phyloP scores from a whole-genome alignment of 2,329 filamentous ascomycete species.

The Capronia coronata region DNA sequence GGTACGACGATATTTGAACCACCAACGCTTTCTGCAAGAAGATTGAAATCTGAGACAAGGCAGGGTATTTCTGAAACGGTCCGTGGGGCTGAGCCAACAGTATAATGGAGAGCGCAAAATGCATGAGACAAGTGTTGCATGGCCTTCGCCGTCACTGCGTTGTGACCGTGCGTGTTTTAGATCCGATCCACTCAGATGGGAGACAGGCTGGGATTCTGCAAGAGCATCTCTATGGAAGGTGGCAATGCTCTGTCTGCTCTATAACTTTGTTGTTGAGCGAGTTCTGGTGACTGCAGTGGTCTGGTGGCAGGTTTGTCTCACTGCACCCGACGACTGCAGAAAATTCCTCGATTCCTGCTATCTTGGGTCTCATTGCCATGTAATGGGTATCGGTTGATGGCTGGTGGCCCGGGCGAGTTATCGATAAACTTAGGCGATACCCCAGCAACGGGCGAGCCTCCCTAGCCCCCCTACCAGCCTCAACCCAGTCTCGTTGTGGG shows the following conservation, averaged over 20 bases:
- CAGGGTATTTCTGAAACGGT: conserved; percentile 13
- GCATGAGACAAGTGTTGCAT: not conserved
- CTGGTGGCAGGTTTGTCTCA: not conserved
- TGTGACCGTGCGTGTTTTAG: conserved; percentile 7
- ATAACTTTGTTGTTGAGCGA: too few relatives aligned
- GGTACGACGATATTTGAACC: too few relatives aligned
- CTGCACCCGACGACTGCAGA: not conserved
- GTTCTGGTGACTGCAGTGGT: too few relatives aligned
- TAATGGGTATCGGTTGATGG: conserved; percentile 2
- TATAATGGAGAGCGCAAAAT: not conserved
- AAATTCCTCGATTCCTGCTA: not conserved
- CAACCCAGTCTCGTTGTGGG: not conserved
- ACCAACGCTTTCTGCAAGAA: not conserved
- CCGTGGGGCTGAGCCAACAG: conserved; percentile 3
- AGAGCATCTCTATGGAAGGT: too few relatives aligned
- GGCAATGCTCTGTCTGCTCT: too few relatives aligned
- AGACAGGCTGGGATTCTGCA: not conserved
- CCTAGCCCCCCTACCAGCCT: not conserved
- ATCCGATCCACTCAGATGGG: not conserved
- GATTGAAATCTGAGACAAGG: conserved; percentile 11
- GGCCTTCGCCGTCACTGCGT: not conserved
- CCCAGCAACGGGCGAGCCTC: conserved; percentile 13
- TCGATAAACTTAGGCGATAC: conserved; percentile 13
- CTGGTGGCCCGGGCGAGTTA: conserved; percentile 5
- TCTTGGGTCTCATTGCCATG: too few relatives aligned